Evolutionary conservation across 805 yeast species (phyloP).

Genomic region (Suhomyces sp.): DNA sequence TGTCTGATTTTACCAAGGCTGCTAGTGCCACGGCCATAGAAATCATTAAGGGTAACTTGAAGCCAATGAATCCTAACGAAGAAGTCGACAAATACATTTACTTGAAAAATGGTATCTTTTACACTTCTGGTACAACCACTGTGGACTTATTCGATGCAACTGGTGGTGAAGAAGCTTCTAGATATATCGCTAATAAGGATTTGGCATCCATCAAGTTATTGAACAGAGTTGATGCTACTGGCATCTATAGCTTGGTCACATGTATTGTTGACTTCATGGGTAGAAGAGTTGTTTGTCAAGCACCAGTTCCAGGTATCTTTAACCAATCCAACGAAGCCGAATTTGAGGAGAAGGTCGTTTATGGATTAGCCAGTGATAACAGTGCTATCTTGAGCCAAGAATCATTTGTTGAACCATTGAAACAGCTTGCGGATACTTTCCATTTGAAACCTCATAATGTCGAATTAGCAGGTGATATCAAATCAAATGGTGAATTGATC

Average conservation of each 20-base stretch:
- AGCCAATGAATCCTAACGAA: slow-evolving; percentile 81
- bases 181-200: slow-evolving; percentile 78
- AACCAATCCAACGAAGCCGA: slow-evolving; percentile 42
- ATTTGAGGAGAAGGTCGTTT: slow-evolving; percentile 54
- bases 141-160: slow-evolving; percentile 56
- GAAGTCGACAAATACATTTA: slow-evolving; percentile 60
- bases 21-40: slow-evolving; percentile 81
- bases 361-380: slow-evolving; percentile 71
- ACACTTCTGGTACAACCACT: slow-evolving; percentile 65
- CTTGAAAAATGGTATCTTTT: slow-evolving; percentile 82
- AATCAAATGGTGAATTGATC: slow-evolving; percentile 47
- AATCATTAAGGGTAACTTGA: slow-evolving; percentile 68
- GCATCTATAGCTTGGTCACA: slow-evolving; percentile 71
- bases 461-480: slow-evolving; percentile 45
- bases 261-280: slow-evolving; percentile 91
- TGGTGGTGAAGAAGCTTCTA: slow-evolving; percentile 86
- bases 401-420: slow-evolving; percentile 55
- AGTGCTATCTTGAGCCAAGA: slow-evolving; percentile 49
- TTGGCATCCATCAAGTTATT: slow-evolving; percentile 67
- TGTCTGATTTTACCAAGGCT: slow-evolving; percentile 71
- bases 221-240: slow-evolving; percentile 62
- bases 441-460: slow-evolving; percentile 74
- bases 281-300: slow-evolving; percentile 83
- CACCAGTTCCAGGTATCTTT: slow-evolving; percentile 93
- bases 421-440: slow-evolving; percentile 65